Evolutionary conservation across 2,329 filamentous ascomycete genomes (phyloP), one percentile per base, ranked within the genome.

Genomic region (Fusarium goolgardi): DNA sequence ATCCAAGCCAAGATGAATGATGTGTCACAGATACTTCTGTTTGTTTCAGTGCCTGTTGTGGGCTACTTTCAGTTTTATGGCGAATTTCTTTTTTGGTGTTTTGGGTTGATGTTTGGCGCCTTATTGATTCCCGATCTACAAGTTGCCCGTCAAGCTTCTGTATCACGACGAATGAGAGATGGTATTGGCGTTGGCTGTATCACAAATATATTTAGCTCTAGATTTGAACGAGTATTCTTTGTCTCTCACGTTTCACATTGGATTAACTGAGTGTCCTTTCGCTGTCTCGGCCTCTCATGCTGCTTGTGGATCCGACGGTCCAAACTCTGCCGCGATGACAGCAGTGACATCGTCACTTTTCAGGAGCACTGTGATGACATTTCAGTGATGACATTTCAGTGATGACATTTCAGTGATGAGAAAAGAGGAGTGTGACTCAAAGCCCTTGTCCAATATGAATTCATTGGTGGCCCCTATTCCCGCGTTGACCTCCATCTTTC

Each of bases 101-200:
- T 55, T 49, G 56, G 46, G 40, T 43, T 68, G 32, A 39, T 43
- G 29, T 59, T 39, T 47, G 65, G 65, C 54, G 52, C 54, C 61
- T 57, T 57, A 49, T 53, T 71, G 69, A 63, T 66, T 71, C 54
- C 59, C 65, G 60, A 57, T 59, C 60, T 56, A 50, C 61, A 57
- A 69, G 45, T 53, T 51, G 52, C 46, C 61, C 46, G 59, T 44
- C 37, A 45, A 55, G 61, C 57, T 61, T 52, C 49, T 66, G 55
- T 69, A 53, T 57, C 51, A 67, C 57, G 65, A 71, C 49, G 58
- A 69, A 69, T 50, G 66, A 71, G 51, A 56, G 58, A 57, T 57
- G 57, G 55, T 59, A 61, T 63, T 12, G 69, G 69, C 61, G 69
- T 71, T 72, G 51, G 59, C 43, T 63, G 59, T 70, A 62, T 59